Conservation (phyloP, 2,329 filamentous ascomycete species). For the Aspergillus ochraceoroseus region DNA sequence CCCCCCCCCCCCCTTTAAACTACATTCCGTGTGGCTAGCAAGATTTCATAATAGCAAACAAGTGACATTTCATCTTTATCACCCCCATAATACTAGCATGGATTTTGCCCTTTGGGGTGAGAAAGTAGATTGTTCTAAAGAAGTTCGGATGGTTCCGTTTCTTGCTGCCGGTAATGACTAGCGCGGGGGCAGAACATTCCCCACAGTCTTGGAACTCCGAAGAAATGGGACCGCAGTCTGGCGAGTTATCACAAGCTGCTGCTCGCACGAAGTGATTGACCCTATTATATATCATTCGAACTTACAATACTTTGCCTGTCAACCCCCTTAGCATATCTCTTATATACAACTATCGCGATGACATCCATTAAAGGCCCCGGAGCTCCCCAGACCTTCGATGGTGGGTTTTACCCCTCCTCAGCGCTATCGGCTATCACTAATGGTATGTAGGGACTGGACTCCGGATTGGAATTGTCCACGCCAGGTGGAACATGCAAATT, state of each 20-base stretch:
- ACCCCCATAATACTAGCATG: no score
- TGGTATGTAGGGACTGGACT: constrained; percentile 57
- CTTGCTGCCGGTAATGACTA: no score
- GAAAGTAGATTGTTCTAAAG: no score
- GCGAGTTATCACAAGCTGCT: no score
- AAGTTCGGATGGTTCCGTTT: no score
- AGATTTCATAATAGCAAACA: constrained; percentile 7
- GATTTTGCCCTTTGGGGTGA: no score
- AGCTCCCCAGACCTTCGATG: constrained; percentile 54
- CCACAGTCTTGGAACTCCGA: neutral
- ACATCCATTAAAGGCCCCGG: constrained; percentile 60
- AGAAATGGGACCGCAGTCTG: no score
- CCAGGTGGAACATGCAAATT: constrained; percentile 86
- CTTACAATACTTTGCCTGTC: neutral
- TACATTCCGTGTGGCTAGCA: neutral
- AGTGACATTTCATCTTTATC: no score
- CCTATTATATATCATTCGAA: constrained; percentile 1
- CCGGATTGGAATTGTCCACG: constrained; percentile 91
- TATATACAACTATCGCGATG: constrained; percentile 34
- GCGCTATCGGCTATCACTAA: constrained; percentile 13
- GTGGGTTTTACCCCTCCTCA: constrained; percentile 33
- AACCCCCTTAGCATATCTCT: neutral
- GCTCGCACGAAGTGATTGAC: neutral
- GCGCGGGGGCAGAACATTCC: constrained; percentile 3
- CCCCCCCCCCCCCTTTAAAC: no score